Evolutionary conservation across 1,139 yeast genomes (phyloP).

Genomic region (Saccharomyces uvarum): DNA sequence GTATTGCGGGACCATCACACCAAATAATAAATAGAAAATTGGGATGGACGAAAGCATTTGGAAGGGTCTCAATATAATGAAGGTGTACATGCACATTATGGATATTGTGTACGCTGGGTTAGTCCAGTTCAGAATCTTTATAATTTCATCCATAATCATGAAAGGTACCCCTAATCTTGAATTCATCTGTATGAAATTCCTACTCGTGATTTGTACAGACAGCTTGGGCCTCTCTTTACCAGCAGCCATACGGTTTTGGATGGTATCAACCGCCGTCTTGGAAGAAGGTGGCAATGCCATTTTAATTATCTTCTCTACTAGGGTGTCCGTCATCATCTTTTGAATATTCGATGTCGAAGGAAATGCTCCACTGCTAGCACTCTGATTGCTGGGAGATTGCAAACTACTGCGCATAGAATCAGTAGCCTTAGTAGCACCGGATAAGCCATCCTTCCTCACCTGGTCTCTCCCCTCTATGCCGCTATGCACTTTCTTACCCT

Average conservation of each 20-base stretch:
- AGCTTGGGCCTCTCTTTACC: constrained; percentile 62
- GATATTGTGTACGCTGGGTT: constrained; percentile 58
- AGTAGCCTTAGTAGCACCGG: constrained; percentile 1
- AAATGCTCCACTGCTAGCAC: constrained; percentile 10
- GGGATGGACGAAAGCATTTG: constrained; percentile 48
- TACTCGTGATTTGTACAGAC: constrained; percentile 62
- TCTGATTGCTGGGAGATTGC: neutral
- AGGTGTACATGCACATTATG: constrained; percentile 46
- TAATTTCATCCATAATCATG: constrained; percentile 47
- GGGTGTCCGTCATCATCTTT: constrained; percentile 52
- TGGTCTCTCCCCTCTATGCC: constrained; percentile 2
- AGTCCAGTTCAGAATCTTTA: constrained; percentile 55
- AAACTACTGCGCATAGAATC: neutral
- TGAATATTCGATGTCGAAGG: constrained; percentile 11
- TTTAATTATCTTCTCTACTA: constrained; percentile 59
- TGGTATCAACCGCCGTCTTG: constrained; percentile 32
- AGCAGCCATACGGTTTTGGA: constrained; percentile 46
- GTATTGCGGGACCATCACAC: constrained; percentile 66
- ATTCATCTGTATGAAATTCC: constrained; percentile 58
- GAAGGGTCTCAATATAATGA: constrained; percentile 56
- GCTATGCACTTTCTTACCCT: neutral
- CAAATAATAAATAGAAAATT: constrained; percentile 43
- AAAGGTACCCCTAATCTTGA: constrained; percentile 59
- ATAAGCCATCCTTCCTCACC: constrained; percentile 1
- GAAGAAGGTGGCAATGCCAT: constrained; percentile 66